phyloP scores from a whole-genome alignment of 768 basidiomycete species.

The Tulasnella calospora region DNA sequence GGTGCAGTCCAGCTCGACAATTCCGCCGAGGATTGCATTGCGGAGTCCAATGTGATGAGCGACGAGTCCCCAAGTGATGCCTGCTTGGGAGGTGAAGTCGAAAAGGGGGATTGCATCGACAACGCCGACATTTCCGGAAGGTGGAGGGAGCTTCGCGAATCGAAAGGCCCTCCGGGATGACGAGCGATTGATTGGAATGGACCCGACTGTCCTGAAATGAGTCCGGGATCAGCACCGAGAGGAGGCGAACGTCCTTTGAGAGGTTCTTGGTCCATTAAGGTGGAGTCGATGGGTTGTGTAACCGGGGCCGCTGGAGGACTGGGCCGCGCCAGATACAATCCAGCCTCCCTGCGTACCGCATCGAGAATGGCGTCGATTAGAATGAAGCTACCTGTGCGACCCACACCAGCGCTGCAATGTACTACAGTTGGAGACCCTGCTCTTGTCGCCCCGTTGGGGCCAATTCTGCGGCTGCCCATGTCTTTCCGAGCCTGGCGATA shows the following conservation, averaged over 20 bases:
- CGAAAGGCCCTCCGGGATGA: neutral
- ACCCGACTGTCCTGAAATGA: neutral
- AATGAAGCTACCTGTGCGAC: slow-evolving; percentile 91
- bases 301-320: neutral
- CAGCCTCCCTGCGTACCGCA: slow-evolving; percentile 58
- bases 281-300: neutral
- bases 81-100: neutral
- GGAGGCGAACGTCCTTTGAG: neutral
- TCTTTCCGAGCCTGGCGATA: slow-evolving; percentile 32
- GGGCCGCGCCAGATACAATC: neutral
- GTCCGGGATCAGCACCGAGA: neutral
- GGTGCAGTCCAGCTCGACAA: neutral
- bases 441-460: no score
- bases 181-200: neutral
- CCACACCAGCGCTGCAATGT: slow-evolving; percentile 93
- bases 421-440: slow-evolving; percentile 55
- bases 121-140: neutral
- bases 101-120: neutral
- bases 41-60: neutral
- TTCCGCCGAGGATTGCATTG: neutral
- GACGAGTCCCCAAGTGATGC: neutral
- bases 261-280: neutral
- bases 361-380: slow-evolving; percentile 83
- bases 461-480: neutral
- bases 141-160: neutral